Evolutionary conservation across 495 filamentous ascomycete genomes (phyloP).

Genomic region (Geoglossum glabrum): DNA sequence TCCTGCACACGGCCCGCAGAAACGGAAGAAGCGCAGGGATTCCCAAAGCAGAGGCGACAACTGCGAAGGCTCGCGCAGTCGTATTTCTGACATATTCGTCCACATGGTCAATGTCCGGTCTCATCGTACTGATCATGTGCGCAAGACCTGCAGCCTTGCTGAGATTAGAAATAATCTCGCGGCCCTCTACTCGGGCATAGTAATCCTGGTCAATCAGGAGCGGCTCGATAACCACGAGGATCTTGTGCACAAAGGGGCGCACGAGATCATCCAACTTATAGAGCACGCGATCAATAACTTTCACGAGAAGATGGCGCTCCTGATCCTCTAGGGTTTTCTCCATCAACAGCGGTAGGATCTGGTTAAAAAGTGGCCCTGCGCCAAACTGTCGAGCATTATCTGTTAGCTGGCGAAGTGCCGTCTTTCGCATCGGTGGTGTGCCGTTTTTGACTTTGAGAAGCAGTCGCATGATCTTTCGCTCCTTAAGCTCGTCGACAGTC

Average conservation of each 20-base stretch:
- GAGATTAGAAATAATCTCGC: conserved; percentile 96
- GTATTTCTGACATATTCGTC: conserved; percentile 99
- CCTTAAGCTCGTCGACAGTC: conserved; percentile 87
- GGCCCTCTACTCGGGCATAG: conserved; percentile 93
- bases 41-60: conserved; percentile 89
- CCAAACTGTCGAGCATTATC: conserved; percentile 97
- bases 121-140: conserved; percentile 98
- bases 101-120: conserved; percentile 94
- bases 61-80: conserved; percentile 90
- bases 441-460: conserved; percentile 98
- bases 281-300: conserved; percentile 95
- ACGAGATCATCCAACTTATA: conserved; percentile 98
- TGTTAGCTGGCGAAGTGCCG: conserved; percentile 90
- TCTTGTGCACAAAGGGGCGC: conserved; percentile 92
- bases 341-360: conserved; percentile 94
- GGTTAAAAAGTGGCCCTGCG: conserved; percentile 86
- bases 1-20: conserved; percentile 82
- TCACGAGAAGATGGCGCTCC: conserved; percentile 94
- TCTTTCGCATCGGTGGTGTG: conserved; percentile 97
- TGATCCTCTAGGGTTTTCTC: conserved; percentile 97
- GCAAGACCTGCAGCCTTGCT: conserved; percentile 93
- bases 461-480: conserved; percentile 95
- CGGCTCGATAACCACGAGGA: conserved; percentile 96
- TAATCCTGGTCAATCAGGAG: conserved; percentile 98
- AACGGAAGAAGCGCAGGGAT: conserved; percentile 92